Evolutionary conservation across 352 stramenopile genomes (phyloP).

Genomic region (Globisporangium canariense): DNA sequence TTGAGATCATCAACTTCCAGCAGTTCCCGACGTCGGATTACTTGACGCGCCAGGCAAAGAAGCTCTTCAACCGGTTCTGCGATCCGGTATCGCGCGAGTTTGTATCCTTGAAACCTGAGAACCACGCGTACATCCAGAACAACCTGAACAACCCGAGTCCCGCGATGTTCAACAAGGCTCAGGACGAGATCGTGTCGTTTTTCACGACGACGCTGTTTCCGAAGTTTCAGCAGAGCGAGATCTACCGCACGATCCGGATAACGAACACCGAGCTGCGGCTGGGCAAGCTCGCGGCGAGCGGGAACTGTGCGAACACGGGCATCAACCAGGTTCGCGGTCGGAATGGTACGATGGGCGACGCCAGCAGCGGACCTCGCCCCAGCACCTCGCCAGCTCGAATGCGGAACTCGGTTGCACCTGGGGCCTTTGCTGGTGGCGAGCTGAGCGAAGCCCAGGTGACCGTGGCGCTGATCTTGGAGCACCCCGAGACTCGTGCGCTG

Average conservation of each 20-base stretch:
- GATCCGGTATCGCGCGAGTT: constrained; percentile 59
- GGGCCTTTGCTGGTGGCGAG: constrained; percentile 9
- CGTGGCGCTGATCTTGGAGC: constrained; percentile 56
- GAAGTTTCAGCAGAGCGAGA: constrained; percentile 71
- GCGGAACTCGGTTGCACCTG: not conserved
- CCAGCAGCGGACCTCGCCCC: not conserved
- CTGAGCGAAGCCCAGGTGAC: constrained; percentile 41
- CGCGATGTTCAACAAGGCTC: constrained; percentile 67
- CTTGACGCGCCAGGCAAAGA: constrained; percentile 57
- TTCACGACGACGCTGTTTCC: constrained; percentile 63
- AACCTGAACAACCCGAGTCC: constrained; percentile 40
- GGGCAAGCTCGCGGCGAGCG: constrained; percentile 27
- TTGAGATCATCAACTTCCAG: constrained; percentile 67
- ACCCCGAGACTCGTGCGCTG: constrained; percentile 54
- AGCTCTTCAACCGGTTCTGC: constrained; percentile 64
- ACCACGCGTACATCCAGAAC: constrained; percentile 29
- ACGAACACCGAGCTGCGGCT: constrained; percentile 20
- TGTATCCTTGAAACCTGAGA: constrained; percentile 32
- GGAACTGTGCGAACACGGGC: constrained; percentile 7
- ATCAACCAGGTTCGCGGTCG: not conserved
- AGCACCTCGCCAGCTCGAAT: constrained; percentile 5
- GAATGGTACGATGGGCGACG: not conserved
- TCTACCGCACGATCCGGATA: constrained; percentile 57
- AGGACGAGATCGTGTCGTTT: constrained; percentile 68
- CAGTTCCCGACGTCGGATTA: constrained; percentile 78